phyloP scores from a whole-genome alignment of 768 basidiomycete genomes.

The Termitomyces sp. region DNA sequence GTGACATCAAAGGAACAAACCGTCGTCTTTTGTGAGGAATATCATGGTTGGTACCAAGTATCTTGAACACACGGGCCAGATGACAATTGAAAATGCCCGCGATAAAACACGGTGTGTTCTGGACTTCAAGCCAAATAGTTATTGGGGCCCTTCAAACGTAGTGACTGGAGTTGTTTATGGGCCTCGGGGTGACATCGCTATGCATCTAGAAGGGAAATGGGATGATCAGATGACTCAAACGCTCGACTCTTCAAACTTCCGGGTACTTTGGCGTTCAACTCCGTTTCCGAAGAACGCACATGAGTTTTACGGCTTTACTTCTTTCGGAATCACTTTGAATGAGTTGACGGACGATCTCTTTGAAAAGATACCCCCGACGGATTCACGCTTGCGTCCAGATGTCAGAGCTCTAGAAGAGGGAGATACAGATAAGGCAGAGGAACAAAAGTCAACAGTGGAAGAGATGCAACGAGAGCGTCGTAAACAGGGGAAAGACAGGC shows the following conservation, averaged over 20 bases:
- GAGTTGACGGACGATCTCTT: slow-evolving; percentile 66
- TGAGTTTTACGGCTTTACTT: slow-evolving; percentile 80
- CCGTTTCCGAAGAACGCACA: slow-evolving; percentile 68
- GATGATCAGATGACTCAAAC: slow-evolving; percentile 74
- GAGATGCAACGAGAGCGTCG: slow-evolving; percentile 73
- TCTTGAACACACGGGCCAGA: slow-evolving; percentile 77
- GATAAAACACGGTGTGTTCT: slow-evolving; percentile 55
- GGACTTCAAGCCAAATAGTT: slow-evolving; percentile 85
- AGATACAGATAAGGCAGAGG: slow-evolving; percentile 62
- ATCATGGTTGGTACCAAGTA: slow-evolving; percentile 90
- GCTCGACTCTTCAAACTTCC: slow-evolving; percentile 62
- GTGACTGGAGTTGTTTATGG: slow-evolving; percentile 59
- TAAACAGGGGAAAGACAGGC: slow-evolving; percentile 47
- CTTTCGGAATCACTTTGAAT: slow-evolving; percentile 74
- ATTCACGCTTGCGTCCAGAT: slow-evolving; percentile 78
- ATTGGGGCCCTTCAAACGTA: slow-evolving; percentile 74
- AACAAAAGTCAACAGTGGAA: slow-evolving; percentile 66
- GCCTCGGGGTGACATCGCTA: slow-evolving; percentile 43
- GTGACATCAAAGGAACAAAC: slow-evolving; percentile 57
- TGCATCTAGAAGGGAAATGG: slow-evolving; percentile 85
- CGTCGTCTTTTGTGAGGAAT: slow-evolving; percentile 85
- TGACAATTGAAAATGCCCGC: slow-evolving; percentile 63
- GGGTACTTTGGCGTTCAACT: slow-evolving; percentile 69
- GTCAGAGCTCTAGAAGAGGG: slow-evolving; percentile 81
- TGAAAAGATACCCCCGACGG: slow-evolving; percentile 67